A percentile compares a stretch with the other conserved stretches of the same genome.
These are phyloP conservation scores for Neocatenulostroma microsporum DNA, from an alignment of 2,329 filamentous ascomycete species.

Conservation along the genomic window DNA sequence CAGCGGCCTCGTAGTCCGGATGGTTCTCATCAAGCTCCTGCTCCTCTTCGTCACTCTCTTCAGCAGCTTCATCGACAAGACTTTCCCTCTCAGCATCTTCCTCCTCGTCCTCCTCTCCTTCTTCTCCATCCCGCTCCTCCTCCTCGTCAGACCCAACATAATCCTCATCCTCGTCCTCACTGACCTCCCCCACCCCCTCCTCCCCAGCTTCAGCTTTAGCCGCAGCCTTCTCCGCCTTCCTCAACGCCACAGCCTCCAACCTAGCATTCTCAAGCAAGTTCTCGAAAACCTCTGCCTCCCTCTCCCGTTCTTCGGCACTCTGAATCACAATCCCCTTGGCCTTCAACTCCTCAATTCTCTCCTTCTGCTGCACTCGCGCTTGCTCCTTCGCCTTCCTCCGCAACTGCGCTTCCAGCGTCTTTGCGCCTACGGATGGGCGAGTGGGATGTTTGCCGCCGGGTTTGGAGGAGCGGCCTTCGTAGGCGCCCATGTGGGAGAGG, in stretches of 20 bases:
- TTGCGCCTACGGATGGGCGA: constrained; percentile 55
- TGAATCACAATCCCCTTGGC: constrained; percentile 74
- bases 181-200: constrained; percentile 22
- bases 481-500: constrained; percentile 26
- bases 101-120: constrained; percentile 24
- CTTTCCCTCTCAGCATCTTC: constrained; percentile 33
- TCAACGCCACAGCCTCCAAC: constrained; percentile 70
- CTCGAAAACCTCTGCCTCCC: constrained; percentile 74
- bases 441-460: constrained; percentile 48
- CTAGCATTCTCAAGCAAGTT: constrained; percentile 80
- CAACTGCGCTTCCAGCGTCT: constrained; percentile 61
- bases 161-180: constrained; percentile 49
- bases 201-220: constrained; percentile 55
- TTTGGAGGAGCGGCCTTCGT: constrained; percentile 31
- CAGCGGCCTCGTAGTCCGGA: constrained; percentile 27
- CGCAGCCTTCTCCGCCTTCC: constrained; percentile 65
- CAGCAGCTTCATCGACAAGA: constrained; percentile 19
- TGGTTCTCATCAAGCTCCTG: constrained; percentile 26
- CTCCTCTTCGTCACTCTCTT: constrained; percentile 20
- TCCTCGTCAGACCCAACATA: constrained; percentile 34
- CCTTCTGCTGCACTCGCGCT: constrained; percentile 66
- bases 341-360: constrained; percentile 66
- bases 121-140: constrained; percentile 8
- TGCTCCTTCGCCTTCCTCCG: constrained; percentile 69
- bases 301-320: constrained; percentile 77